phyloP scores from a whole-genome alignment of 2,329 filamentous ascomycete species.

The Colletotrichum navitas region DNA sequence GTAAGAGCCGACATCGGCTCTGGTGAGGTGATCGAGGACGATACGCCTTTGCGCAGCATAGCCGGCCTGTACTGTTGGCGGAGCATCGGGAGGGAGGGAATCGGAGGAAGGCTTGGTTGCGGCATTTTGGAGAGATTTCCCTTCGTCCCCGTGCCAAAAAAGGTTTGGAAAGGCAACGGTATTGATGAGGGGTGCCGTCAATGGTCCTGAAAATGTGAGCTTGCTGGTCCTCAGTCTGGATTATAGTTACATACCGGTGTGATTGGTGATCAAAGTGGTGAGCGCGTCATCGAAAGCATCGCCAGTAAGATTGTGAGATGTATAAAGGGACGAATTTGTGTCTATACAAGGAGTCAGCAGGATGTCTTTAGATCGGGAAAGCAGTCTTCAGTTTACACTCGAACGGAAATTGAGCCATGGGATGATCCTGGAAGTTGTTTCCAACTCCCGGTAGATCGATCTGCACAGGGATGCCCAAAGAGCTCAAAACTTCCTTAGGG shows the following conservation, averaged over 20 bases:
- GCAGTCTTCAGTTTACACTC: constrained; percentile 43
- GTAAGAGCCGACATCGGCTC: constrained; percentile 45
- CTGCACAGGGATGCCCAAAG: constrained; percentile 47
- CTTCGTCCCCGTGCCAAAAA: constrained; percentile 44
- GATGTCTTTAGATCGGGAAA: constrained; percentile 11
- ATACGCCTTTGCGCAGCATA: constrained; percentile 52
- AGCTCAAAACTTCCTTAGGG: constrained; percentile 46
- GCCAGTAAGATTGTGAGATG: constrained; percentile 28
- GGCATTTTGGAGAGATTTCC: constrained; percentile 44
- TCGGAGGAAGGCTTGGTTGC: constrained; percentile 44
- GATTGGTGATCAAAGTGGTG: constrained; percentile 26
- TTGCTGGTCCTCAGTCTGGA: not conserved
- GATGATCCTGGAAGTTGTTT: constrained; percentile 50
- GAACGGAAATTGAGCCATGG: constrained; percentile 44
- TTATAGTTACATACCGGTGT: constrained; percentile 16
- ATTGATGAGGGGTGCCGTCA: constrained; percentile 47
- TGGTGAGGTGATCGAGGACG: constrained; percentile 44
- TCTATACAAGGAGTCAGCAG: not conserved
- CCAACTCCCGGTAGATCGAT: constrained; percentile 51
- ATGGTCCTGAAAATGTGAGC: constrained; percentile 17
- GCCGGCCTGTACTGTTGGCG: constrained; percentile 53
- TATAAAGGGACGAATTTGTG: constrained; percentile 31
- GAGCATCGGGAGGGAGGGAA: constrained; percentile 44
- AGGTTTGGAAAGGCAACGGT: constrained; percentile 48
- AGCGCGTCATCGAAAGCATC: constrained; percentile 20